Conservation (phyloP, 2,329 filamentous ascomycete genomes). For the Nigrograna mackinnonii region DNA sequence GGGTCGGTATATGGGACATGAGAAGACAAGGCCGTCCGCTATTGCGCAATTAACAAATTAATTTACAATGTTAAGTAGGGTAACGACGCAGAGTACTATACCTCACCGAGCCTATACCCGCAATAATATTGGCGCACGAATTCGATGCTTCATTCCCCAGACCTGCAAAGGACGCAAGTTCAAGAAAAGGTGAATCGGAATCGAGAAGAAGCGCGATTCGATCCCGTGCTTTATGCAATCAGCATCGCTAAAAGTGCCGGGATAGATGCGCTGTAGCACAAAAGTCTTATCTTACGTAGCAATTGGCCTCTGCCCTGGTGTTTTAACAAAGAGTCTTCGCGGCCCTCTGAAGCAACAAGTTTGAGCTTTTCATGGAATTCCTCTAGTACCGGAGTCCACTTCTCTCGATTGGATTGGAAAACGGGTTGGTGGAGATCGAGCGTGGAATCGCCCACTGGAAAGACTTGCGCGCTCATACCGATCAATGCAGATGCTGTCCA, state of each 20-base stretch:
- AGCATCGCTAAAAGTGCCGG: no score
- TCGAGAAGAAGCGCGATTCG: conserved; percentile 43
- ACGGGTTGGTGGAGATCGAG: background rate
- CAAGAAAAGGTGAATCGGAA: conserved; percentile 44
- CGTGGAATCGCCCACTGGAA: background rate
- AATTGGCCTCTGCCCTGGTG: background rate
- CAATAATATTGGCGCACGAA: background rate
- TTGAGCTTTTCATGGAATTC: background rate
- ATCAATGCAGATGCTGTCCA: no score
- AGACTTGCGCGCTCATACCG: no score
- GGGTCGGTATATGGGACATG: conserved; percentile 47
- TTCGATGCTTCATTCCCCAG: conserved; percentile 36
- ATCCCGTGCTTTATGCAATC: conserved; percentile 37
- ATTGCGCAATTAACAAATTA: conserved; percentile 1
- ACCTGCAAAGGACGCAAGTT: conserved; percentile 44
- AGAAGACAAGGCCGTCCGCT: conserved; percentile 43
- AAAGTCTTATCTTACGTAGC: no score
- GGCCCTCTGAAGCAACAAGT: background rate
- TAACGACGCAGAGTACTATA: no score
- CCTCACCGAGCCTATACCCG: background rate
- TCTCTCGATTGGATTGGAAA: background rate
- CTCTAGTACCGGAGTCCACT: background rate
- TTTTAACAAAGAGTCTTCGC: background rate
- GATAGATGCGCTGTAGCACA: no score
- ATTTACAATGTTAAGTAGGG: no score